Evolutionary conservation across 129 eudicot genomes (phyloP), one percentile per base, ranked within the genome.

Genomic region (Escallonia herrerae): DNA sequence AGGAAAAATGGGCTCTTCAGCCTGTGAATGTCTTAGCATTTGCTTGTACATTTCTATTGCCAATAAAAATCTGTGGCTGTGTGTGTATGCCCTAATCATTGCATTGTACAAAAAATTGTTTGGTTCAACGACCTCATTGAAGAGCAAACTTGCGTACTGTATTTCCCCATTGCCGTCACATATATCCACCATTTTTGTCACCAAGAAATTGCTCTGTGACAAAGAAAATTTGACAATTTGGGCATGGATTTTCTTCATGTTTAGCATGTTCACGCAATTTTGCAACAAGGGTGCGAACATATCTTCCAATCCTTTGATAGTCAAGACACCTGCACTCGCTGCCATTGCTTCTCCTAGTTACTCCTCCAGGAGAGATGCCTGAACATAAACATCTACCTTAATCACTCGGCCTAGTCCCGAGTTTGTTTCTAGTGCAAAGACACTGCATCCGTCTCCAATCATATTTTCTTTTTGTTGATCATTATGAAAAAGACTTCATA

Each of bases 101-200:
- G 94, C 81, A 63, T 82, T 86, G 72, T 74, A 77, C 56, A 86
- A 70, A 72, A 61, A 80, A 40, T 63, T 72, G 50, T 82, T 82
- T 7, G 88, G 94, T n/a, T 82, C 72, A 13, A 43, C 5, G 33
- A 86, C 81, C 60, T 71, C 67, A 64, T 55, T 68, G 39, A 86
- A 86, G 33, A 86, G 63, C 72, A 86, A 59, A 48, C 66, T 77
- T 45, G 82, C 86, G 51, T 86, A 80, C 12, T 62, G 67, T 65
- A 72, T 43, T 60, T 79, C 77, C 41, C 82, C 78, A 68, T 74
- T 66, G 60, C 74, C 71, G 51, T 82, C 81, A 69, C 94, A 85
- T 60, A 81, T 71, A 63, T 79, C 78, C 68, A 86, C 78, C 94
- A 86, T 86, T 77, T 84, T 82, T 40, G 88, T 82, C 54, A 77